These are phyloP conservation scores for Phyllosticta citriasiana DNA, from an alignment of 2,329 filamentous ascomycete species.

Conservation along the genomic window DNA sequence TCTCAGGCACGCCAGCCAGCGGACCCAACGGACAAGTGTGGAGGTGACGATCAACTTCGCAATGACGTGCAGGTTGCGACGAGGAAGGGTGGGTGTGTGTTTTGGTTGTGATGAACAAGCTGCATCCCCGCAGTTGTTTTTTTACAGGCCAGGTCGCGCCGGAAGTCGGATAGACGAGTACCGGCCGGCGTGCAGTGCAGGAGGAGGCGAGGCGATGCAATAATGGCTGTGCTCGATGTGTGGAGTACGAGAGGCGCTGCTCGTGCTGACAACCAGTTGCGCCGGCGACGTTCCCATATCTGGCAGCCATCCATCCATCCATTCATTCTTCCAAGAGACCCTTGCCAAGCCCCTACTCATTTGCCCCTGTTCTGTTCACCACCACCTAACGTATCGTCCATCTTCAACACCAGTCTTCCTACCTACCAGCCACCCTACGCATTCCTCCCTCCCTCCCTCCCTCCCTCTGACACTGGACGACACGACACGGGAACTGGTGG, in stretches of 20 bases:
- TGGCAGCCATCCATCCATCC: too few species aligned
- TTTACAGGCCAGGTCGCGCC: background rate
- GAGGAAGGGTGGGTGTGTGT: background rate
- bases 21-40: background rate
- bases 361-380: background rate
- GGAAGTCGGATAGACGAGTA: background rate
- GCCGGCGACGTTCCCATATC: background rate
- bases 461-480: background rate
- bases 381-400: too few species aligned
- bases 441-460: background rate
- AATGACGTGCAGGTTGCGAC: background rate
- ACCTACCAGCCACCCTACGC: background rate
- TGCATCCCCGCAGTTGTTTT: background rate
- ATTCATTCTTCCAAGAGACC: background rate
- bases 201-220: background rate
- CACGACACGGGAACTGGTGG: background rate
- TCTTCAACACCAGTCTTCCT: too few species aligned
- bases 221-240: background rate
- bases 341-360: background rate
- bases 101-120: background rate
- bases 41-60: background rate
- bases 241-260: background rate
- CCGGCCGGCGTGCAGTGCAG: too few species aligned
- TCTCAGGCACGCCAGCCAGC: background rate
- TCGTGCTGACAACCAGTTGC: background rate